A percentile compares a stretch with the other conserved stretches of the same genome.
Evolutionary conservation across 2,329 filamentous ascomycete species (phyloP).

Genomic region (Diaporthe ampelina): DNA sequence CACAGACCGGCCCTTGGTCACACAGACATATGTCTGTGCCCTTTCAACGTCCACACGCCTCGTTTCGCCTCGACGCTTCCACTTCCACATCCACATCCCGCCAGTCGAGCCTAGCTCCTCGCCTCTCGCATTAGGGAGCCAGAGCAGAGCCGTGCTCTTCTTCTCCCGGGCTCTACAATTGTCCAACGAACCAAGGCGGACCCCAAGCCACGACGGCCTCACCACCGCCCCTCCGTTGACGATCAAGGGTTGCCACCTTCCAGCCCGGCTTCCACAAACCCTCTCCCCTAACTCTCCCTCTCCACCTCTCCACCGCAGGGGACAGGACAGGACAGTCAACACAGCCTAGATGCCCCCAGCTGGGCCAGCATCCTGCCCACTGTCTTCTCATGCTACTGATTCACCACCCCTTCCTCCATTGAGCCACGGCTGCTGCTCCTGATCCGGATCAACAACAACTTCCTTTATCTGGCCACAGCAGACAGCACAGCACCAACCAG

Average conservation of each 20-base stretch:
- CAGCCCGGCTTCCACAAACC: conserved; percentile 16
- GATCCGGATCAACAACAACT: conserved; percentile 9
- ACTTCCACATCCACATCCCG: not conserved
- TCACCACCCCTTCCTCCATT: conserved; percentile 27
- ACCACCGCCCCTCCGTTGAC: not conserved
- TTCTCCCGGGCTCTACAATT: not conserved
- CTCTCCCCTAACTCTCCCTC: conserved; percentile 5
- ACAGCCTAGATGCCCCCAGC: conserved; percentile 25
- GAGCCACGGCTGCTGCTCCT: conserved; percentile 15
- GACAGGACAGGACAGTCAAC: not conserved
- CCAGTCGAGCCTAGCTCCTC: conserved; percentile 29
- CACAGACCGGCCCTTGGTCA: conserved; percentile 33
- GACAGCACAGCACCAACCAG: conserved; percentile 53
- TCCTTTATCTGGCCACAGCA: conserved; percentile 4
- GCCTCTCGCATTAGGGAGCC: not conserved
- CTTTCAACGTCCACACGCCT: conserved; percentile 32
- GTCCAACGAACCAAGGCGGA: not conserved
- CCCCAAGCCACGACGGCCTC: conserved; percentile 22
- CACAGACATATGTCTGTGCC: conserved; percentile 36
- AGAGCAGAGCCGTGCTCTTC: conserved; percentile 27
- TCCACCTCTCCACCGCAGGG: not conserved
- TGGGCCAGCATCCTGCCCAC: conserved; percentile 22
- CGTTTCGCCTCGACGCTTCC: conserved; percentile 2
- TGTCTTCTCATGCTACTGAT: conserved; percentile 34
- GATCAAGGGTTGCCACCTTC: not conserved